Evolutionary conservation across 1,139 yeast species (phyloP).

Genomic region (Lodderomyces metapsilosis): DNA sequence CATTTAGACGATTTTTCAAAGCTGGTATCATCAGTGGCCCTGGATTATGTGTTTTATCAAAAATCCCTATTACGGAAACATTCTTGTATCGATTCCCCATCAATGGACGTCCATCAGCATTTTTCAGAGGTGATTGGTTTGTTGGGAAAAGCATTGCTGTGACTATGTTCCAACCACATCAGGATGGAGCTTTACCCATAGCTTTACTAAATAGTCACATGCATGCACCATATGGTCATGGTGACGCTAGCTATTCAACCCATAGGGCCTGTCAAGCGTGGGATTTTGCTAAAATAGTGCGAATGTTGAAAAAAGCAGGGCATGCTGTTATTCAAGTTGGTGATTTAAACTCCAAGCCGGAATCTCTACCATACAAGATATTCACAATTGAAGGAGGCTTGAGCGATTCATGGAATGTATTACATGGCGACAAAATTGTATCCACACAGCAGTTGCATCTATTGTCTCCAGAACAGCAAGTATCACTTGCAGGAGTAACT

Average conservation of each 20-base stretch:
- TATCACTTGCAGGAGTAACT: constrained; percentile 74
- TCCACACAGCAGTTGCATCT: constrained; percentile 46
- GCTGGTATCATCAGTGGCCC: constrained; percentile 93
- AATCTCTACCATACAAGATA: constrained; percentile 75
- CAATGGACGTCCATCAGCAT: constrained; percentile 92
- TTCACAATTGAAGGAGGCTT: constrained; percentile 70
- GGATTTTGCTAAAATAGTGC: constrained; percentile 77
- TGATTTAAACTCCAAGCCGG: constrained; percentile 87
- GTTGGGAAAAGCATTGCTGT: constrained; percentile 92
- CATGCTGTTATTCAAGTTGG: constrained; percentile 89
- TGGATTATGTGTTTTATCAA: constrained; percentile 82
- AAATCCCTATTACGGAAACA: constrained; percentile 77
- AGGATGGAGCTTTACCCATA: constrained; percentile 49
- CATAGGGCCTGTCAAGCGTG: constrained; percentile 96
- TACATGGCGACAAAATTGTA: constrained; percentile 30
- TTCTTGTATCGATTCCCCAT: constrained; percentile 83
- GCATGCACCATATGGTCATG: constrained; percentile 94
- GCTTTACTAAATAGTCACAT: constrained; percentile 89
- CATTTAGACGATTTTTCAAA: constrained; percentile 67
- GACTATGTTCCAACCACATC: constrained; percentile 58
- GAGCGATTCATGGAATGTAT: constrained; percentile 79
- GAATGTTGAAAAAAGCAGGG: constrained; percentile 66
- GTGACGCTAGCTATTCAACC: constrained; percentile 87
- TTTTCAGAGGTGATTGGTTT: constrained; percentile 94
- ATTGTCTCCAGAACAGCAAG: constrained; percentile 67